phyloP scores from a whole-genome alignment of 768 basidiomycete genomes.

The Lactarius hatsudake region DNA sequence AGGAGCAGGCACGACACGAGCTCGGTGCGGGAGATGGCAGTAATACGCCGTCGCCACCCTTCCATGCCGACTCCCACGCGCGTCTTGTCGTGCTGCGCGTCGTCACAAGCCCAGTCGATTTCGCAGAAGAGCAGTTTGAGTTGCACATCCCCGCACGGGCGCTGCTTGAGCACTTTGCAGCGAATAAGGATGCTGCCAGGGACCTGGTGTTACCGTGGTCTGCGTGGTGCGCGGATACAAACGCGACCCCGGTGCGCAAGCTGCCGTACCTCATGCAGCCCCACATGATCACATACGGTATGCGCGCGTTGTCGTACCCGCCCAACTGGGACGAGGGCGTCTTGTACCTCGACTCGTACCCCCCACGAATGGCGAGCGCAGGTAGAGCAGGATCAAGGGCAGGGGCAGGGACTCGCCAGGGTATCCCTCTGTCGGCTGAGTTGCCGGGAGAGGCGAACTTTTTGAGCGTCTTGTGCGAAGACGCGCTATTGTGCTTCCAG shows the following conservation, averaged over 20 bases:
- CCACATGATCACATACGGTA: conserved; percentile 16
- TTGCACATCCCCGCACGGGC: conserved; percentile 10
- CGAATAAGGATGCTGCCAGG: neutral
- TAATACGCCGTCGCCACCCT: neutral
- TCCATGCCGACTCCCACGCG: conserved; percentile 16
- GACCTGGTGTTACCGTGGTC: conserved; percentile 6
- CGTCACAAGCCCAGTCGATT: conserved; percentile 11
- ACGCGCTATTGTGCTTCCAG: conserved; percentile 16
- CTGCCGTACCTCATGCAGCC: conserved; percentile 10
- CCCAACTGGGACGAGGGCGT: conserved; percentile 14
- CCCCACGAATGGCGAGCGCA: neutral
- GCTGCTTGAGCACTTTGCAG: neutral
- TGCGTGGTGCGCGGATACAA: neutral
- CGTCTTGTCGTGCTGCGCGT: conserved; percentile 12
- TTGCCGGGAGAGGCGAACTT: neutral
- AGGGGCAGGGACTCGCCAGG: neutral
- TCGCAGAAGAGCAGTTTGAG: conserved; percentile 19
- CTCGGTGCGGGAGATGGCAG: neutral
- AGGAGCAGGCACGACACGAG: neutral
- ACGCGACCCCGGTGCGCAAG: neutral
- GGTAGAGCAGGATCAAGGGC: no score
- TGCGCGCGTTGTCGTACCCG: conserved; percentile 11
- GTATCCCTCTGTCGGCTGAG: neutral
- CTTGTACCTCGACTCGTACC: conserved; percentile 15
- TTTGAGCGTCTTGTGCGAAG: conserved; percentile 16